Base-by-base conservation (phyloP, 73 alveolate species). In the Paramecium octaurelia region DNA sequence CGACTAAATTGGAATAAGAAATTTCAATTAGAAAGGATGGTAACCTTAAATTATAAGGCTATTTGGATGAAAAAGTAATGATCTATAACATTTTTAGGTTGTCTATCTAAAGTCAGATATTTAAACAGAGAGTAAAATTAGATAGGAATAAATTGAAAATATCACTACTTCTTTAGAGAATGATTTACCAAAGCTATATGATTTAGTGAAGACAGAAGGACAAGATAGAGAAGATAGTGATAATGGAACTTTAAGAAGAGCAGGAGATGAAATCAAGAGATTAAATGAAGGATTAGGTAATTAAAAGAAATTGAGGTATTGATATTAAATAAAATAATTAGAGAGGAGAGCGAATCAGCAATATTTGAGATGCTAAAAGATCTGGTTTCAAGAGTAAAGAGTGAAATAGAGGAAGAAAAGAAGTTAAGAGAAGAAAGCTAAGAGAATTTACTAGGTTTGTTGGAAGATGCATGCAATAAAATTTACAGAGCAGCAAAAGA, bases 331-430 rank as follows among this genome's bases (percentile, higher is more conserved):
- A 73, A 36, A 36, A 16, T 54, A 16, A 36, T 92, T 27, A 95
- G 99, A 88, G 99, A 98, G 73, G 98, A 96, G 88, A 95, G 98
- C n/a, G 99, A 98, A 93, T 98, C 98, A 85, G 92, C 97, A 27
- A 97, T 98, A 40, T 88, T 98, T 36, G 99, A 95, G 76, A 94
- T 96, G 97, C 96, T 97, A 29, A 97, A 96, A 90, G 98, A 90
- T 44, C 85, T 96, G 94, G 98, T 97, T 36, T 95, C 94, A 58
- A 96, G 97, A 92, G 96, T 97, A 86, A 98, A 97, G 90, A 85
- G 77, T 34, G 99, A 98, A 85, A 92, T 98, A 58, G 99, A 96
- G 73, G 97, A 75, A 27, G 99, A 97, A 88, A 97, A 94, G 96
- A 97, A 96, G 84, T 97, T 96, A 86, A 95, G 99, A 92, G 99